Conservation (phyloP, 75 land plant species). For the Adiantum capillusveneris region DNA sequence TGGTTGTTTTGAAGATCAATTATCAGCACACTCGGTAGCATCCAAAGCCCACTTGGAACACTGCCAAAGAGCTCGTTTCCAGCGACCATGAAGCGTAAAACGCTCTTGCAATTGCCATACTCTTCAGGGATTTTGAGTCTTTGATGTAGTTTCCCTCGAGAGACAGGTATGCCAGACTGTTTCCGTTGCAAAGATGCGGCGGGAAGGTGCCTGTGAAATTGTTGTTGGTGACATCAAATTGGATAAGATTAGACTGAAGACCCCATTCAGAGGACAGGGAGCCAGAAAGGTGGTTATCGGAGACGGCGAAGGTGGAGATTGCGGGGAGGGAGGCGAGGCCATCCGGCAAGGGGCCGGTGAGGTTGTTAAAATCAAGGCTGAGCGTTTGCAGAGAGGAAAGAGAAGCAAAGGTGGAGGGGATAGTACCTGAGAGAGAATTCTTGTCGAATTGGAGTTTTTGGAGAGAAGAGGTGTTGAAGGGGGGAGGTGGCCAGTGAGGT, state of each 20-base stretch:
- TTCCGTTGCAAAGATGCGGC: conserved; percentile 36
- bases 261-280: conserved; percentile 67
- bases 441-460: conserved; percentile 15
- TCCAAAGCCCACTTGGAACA: conserved; percentile 58
- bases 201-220: conserved; percentile 58
- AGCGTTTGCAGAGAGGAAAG: no score
- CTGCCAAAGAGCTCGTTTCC: conserved; percentile 48
- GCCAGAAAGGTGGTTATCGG: conserved; percentile 44
- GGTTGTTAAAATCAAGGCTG: no score
- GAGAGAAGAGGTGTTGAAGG: no score
- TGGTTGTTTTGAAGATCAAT: conserved; percentile 49
- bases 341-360: conserved; percentile 4
- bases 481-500: no score
- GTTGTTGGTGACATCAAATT: conserved; percentile 46
- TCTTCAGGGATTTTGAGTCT: conserved; percentile 51
- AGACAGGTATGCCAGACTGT: conserved; percentile 35
- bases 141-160: conserved; percentile 49
- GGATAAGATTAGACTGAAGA: conserved; percentile 34
- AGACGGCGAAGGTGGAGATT: conserved; percentile 37
- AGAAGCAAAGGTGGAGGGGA: conserved; percentile 2
- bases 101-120: conserved; percentile 34
- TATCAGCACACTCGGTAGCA: conserved; percentile 47
- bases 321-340: conserved; percentile 21
- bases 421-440: conserved; percentile 45
- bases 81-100: conserved; percentile 48